Evolutionary conservation across 1,284 basidiomycete genomes (phyloP), one percentile per base, ranked within the genome.

Genomic region (Tranzscheliella williamsii): DNA sequence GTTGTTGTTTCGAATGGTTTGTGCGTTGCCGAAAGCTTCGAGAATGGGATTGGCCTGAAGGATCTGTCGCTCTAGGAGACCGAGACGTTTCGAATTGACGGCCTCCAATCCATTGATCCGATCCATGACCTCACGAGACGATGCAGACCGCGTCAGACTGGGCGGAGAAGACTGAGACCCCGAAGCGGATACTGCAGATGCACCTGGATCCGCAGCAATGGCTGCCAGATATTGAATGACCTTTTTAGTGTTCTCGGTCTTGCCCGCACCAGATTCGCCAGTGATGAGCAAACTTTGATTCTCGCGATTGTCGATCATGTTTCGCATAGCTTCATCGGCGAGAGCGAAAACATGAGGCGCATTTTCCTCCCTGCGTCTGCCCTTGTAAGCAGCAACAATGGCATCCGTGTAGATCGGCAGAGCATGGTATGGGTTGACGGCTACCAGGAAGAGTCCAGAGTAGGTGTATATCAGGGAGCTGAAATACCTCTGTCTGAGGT

Each of bases 201-300:
- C 55, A 17, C 60, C 38, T 4, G 57, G 56, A 39, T 76, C 75
- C 15, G 89, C 87, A 4, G 95, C 95, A 64, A 97, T 96, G 9
- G 95, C 91, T 1, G 95, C 94, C 24, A 99, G 86, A 79, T 98
- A 99, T 78, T 98, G 95, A 51, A 99, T 99, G 72, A 98, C 94
- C 76, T 97, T 97, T 84, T 99, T 98, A 13, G 95, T 99, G 80
- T 94, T 98, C 78, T 98, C 95, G 1, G 95, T 99, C 83, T 98
- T 99, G 35, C 95, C 95, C 2, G 95, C 95, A 32, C 95, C 95
- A 3, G 95, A 98, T 82, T 98, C 95, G 45, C 95, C 95, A 88
- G 94, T 98, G 80, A 99, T 96, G 41, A 99, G 85, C 57, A 99
- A 91, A 73, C 91, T 94, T 80, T 99, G 95, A 68, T 93, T 93